Conservation (phyloP, 2,329 filamentous ascomycete species). For the Dendryphion nanum region DNA sequence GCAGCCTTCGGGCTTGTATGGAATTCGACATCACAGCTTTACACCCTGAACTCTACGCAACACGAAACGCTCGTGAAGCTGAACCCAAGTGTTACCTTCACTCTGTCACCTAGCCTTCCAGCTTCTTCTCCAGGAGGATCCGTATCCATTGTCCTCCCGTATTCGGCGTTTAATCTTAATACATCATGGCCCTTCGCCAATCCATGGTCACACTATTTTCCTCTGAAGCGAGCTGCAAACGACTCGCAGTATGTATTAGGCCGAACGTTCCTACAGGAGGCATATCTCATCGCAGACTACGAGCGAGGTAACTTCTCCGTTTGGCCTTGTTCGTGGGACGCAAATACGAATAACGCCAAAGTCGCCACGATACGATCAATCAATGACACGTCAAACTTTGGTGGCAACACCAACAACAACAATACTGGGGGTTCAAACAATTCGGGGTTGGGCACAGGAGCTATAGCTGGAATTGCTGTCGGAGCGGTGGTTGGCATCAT, state of each 20-base stretch:
- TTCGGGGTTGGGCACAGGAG: slow-evolving; percentile 17
- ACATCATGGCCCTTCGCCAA: slow-evolving; percentile 9
- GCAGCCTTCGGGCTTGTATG: slow-evolving; percentile 35
- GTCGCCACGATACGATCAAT: slow-evolving; percentile 10
- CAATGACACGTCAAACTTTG: slow-evolving; percentile 1
- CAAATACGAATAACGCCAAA: slow-evolving; percentile 4
- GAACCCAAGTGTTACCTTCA: slow-evolving; percentile 27
- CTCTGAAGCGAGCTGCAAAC: slow-evolving; percentile 26
- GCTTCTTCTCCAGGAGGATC: slow-evolving; percentile 4
- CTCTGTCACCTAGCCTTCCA: slow-evolving; percentile 12
- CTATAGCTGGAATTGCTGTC: slow-evolving; percentile 26
- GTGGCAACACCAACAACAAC: neutral
- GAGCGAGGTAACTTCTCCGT: slow-evolving; percentile 37
- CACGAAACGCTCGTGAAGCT: slow-evolving; percentile 19
- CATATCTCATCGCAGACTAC: slow-evolving; percentile 39
- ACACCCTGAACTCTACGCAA: slow-evolving; percentile 30
- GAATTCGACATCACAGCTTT: slow-evolving; percentile 29
- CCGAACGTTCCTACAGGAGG: slow-evolving; percentile 37
- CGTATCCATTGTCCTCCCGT: slow-evolving; percentile 19
- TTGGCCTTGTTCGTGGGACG: slow-evolving; percentile 33
- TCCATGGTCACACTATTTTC: slow-evolving; percentile 23
- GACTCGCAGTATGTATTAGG: slow-evolving; percentile 29
- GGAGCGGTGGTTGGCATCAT: slow-evolving; percentile 14
- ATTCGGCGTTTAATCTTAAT: slow-evolving; percentile 26
- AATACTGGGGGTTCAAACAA: too few species aligned